Evolutionary conservation across 1,284 basidiomycete genomes (phyloP).

Genomic region (Pseudozyma thailandica): DNA sequence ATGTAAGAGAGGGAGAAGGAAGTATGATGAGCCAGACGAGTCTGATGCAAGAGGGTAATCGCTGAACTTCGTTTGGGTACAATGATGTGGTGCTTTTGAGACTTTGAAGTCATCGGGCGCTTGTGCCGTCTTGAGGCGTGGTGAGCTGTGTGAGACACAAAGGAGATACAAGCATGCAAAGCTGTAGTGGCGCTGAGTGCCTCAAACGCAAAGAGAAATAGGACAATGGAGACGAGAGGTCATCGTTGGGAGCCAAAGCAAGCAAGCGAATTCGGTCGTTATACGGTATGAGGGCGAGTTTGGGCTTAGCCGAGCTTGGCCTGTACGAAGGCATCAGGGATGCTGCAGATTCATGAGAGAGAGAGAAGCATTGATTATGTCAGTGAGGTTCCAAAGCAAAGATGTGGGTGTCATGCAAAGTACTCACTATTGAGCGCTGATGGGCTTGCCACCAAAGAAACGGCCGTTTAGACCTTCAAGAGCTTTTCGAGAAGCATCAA

Average conservation of each 20-base stretch:
- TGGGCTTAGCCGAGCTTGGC: constrained; percentile 46
- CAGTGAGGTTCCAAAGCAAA: neutral
- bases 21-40: constrained; percentile 32
- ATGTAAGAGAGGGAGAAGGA: constrained; percentile 1
- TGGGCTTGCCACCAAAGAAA: constrained; percentile 64
- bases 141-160: neutral
- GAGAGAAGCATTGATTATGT: neutral
- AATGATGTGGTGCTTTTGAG: neutral
- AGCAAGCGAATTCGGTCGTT: too few relatives aligned
- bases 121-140: constrained; percentile 4
- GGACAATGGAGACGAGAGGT: neutral
- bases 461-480: constrained; percentile 90
- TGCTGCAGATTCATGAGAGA: constrained; percentile 13
- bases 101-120: too few relatives aligned
- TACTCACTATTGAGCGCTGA: constrained; percentile 65
- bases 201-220: neutral
- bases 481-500: constrained; percentile 83
- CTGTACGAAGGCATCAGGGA: constrained; percentile 55
- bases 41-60: constrained; percentile 8
- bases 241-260: neutral
- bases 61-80: neutral
- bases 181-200: neutral
- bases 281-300: neutral
- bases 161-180: neutral
- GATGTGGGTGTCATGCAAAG: neutral